Evolutionary conservation across 1,284 basidiomycete species (phyloP).

Genomic region (Puccinia coronata): DNA sequence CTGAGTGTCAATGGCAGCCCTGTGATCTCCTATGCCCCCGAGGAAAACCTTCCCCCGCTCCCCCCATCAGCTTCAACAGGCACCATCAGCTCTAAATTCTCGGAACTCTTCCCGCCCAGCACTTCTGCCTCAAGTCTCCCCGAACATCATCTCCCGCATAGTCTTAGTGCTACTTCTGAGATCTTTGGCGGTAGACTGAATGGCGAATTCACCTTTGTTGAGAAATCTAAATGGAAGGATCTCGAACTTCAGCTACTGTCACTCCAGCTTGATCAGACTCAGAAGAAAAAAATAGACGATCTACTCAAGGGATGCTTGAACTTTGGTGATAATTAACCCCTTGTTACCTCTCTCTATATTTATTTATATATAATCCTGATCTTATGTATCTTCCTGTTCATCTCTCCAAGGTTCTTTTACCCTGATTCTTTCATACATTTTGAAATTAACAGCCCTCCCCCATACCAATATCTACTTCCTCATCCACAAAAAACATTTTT

Average conservation of each 20-base stretch:
- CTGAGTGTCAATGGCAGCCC: slow-evolving; percentile 37
- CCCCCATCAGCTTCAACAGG: background rate
- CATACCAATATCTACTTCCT: no score
- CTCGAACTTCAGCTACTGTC: slow-evolving; percentile 17
- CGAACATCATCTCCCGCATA: background rate
- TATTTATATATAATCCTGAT: no score
- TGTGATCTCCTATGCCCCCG: slow-evolving; percentile 8
- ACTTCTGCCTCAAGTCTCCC: background rate
- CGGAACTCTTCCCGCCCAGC: background rate
- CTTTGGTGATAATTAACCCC: background rate
- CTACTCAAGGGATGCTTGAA: slow-evolving; percentile 30
- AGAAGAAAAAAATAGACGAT: slow-evolving; percentile 28
- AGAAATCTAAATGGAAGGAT: slow-evolving; percentile 32
- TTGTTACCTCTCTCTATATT: background rate
- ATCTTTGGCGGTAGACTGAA: background rate
- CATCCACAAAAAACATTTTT: no score
- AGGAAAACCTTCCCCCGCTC: background rate
- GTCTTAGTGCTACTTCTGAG: background rate
- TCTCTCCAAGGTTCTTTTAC: no score
- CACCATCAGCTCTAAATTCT: slow-evolving; percentile 7
- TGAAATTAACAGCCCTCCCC: no score
- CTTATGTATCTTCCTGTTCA: no score
- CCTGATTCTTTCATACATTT: no score
- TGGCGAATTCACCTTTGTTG: slow-evolving; percentile 31
- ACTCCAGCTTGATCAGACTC: slow-evolving; percentile 16